Evolutionary conservation across 1,139 yeast genomes (phyloP).

Genomic region (Wickerhamomyces sp.): DNA sequence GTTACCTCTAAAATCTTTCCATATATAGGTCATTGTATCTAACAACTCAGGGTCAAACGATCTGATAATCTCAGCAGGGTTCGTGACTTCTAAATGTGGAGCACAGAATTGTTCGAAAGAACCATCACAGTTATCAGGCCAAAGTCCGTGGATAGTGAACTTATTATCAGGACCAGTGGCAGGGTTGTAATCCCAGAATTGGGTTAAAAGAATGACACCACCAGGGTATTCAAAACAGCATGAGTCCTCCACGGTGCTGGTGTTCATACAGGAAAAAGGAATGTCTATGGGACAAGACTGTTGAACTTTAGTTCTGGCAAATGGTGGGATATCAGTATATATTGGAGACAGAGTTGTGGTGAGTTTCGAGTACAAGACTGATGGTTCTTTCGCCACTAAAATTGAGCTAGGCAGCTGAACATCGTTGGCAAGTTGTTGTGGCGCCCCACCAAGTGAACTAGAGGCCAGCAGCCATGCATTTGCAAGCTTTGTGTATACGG

Average conservation of each 20-base stretch:
- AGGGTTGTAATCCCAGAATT: conserved; percentile 91
- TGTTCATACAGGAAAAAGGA: conserved; percentile 62
- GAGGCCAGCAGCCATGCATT: no score
- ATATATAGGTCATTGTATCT: conserved; percentile 49
- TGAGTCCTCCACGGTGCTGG: conserved; percentile 39
- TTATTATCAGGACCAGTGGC: conserved; percentile 72
- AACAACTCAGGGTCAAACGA: conserved; percentile 47
- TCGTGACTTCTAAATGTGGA: conserved; percentile 46
- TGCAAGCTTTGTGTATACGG: no score
- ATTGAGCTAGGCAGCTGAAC: no score
- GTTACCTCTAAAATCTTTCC: conserved; percentile 76
- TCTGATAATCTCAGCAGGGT: conserved; percentile 49
- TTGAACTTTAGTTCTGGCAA: no score
- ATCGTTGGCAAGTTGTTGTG: no score
- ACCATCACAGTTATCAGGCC: conserved; percentile 84
- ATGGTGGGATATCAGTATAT: no score
- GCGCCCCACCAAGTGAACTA: no score
- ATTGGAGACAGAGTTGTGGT: no score
- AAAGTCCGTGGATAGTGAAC: conserved; percentile 81
- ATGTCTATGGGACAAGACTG: conserved; percentile 58
- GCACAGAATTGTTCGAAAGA: conserved; percentile 76
- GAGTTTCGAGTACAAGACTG: no score
- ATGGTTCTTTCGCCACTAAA: no score
- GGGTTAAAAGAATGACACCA: conserved; percentile 80
- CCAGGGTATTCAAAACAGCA: conserved; percentile 92